Evolutionary conservation across 192 early-diverging fungal genomes (phyloP).

Genomic region (Coemansia sp.): DNA sequence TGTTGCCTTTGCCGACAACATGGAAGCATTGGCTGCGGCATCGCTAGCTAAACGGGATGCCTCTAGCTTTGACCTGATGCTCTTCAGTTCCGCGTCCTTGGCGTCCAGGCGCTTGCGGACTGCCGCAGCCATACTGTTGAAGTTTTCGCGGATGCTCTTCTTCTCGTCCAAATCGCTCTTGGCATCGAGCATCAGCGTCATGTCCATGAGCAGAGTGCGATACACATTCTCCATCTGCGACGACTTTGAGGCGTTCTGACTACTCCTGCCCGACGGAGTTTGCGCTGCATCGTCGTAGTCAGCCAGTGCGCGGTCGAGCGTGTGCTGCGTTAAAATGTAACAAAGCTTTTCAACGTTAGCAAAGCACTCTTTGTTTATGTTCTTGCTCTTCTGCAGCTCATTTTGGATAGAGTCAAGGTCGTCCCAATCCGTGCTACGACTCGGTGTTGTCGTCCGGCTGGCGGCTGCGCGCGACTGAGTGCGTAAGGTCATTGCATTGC

Average conservation of each 20-base stretch:
- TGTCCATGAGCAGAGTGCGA: slow-evolving; percentile 39
- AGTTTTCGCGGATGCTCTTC: slow-evolving; percentile 47
- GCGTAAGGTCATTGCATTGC: slow-evolving; percentile 21
- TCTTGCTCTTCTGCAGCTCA: slow-evolving; percentile 34
- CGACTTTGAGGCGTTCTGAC: neutral
- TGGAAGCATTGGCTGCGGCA: slow-evolving; percentile 9
- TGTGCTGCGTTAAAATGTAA: slow-evolving; percentile 35
- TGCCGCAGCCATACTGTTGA: slow-evolving; percentile 34
- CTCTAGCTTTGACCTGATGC: slow-evolving; percentile 15
- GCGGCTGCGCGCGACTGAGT: slow-evolving; percentile 17
- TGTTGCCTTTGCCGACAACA: slow-evolving; percentile 9
- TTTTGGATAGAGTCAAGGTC: slow-evolving; percentile 39
- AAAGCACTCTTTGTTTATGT: slow-evolving; percentile 36
- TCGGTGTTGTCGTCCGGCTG: slow-evolving; percentile 28
- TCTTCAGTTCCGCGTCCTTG: slow-evolving; percentile 21
- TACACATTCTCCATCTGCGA: slow-evolving; percentile 27
- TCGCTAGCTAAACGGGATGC: slow-evolving; percentile 14
- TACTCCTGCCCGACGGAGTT: neutral
- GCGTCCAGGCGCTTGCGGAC: slow-evolving; percentile 31
- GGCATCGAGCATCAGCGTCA: slow-evolving; percentile 35
- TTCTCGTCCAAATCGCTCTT: slow-evolving; percentile 34
- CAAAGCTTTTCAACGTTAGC: slow-evolving; percentile 33
- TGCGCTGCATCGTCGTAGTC: neutral
- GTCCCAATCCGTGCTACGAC: slow-evolving; percentile 46
- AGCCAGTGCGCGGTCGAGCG: slow-evolving; percentile 29